phyloP scores from a whole-genome alignment of 139 green algal species.

The Micromonas commoda region DNA sequence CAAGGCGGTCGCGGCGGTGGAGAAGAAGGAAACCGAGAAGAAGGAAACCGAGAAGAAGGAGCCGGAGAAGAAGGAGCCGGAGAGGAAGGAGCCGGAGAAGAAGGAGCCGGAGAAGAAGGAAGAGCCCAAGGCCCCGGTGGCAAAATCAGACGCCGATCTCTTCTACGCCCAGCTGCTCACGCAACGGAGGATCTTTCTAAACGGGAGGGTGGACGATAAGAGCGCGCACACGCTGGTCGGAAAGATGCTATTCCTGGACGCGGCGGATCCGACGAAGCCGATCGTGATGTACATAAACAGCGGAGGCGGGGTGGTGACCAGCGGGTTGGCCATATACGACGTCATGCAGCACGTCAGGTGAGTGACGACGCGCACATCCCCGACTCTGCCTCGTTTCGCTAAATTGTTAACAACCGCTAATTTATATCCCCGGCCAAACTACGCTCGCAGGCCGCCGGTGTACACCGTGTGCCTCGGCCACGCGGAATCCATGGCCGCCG shows the following conservation, averaged over 20 bases:
- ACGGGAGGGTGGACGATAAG: constrained; percentile 1
- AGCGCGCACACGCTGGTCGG: neutral
- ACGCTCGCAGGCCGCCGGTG: no score
- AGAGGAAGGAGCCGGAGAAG: neutral
- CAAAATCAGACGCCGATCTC: neutral
- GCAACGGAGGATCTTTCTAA: constrained; percentile 6
- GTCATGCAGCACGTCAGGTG: constrained; percentile 75
- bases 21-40: no score
- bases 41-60: neutral
- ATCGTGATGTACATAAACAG: constrained; percentile 94
- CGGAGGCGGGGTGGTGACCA: constrained; percentile 80
- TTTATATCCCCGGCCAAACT: no score
- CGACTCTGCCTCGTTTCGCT: no score
- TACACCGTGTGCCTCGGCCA: constrained; percentile 89
- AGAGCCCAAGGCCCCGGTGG: neutral
- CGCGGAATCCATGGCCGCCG: constrained; percentile 78
- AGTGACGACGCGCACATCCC: constrained; percentile 73
- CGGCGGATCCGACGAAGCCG: neutral
- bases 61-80: neutral
- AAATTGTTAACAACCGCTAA: no score
- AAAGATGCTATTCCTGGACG: constrained; percentile 19
- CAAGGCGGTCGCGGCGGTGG: no score
- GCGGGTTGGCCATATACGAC: constrained; percentile 95
- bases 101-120: neutral
- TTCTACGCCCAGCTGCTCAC: constrained; percentile 2